Evolutionary conservation across 495 filamentous ascomycete species (phyloP).

Genomic region (Elasticomyces elasticus): DNA sequence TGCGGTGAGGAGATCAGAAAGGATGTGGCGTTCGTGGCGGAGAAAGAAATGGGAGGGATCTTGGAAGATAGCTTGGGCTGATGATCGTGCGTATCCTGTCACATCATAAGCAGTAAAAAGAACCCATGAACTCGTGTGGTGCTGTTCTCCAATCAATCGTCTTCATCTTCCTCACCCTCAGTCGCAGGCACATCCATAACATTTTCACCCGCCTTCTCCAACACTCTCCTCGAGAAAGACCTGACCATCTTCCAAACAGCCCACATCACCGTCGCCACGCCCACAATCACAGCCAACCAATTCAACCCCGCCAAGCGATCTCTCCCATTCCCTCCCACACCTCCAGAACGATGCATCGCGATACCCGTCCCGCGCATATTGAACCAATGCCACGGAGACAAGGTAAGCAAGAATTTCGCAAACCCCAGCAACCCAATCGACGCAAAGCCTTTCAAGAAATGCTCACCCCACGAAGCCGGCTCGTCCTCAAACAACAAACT

Average conservation of each 20-base stretch:
- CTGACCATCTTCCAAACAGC: slow-evolving; percentile 73
- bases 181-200: slow-evolving; percentile 77
- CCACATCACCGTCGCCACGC: slow-evolving; percentile 69
- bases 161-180: slow-evolving; percentile 59
- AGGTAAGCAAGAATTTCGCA: slow-evolving; percentile 63
- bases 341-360: slow-evolving; percentile 38
- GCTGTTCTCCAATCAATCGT: slow-evolving; percentile 22
- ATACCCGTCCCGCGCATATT: slow-evolving; percentile 50
- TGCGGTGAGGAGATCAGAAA: background rate
- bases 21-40: background rate
- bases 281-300: slow-evolving; percentile 67
- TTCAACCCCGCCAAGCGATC: slow-evolving; percentile 64
- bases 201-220: slow-evolving; percentile 65
- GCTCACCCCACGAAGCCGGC: slow-evolving; percentile 55
- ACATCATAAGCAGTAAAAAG: background rate
- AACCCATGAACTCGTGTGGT: background rate
- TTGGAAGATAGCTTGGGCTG: background rate
- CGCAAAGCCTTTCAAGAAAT: slow-evolving; percentile 80
- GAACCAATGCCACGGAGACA: slow-evolving; percentile 68
- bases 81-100: background rate
- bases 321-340: slow-evolving; percentile 49
- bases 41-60: background rate
- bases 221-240: slow-evolving; percentile 53
- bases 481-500: slow-evolving; percentile 33
- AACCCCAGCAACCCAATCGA: slow-evolving; percentile 79